Conservation (phyloP, 2,329 filamentous ascomycete species). For the Aspergillus latus region DNA sequence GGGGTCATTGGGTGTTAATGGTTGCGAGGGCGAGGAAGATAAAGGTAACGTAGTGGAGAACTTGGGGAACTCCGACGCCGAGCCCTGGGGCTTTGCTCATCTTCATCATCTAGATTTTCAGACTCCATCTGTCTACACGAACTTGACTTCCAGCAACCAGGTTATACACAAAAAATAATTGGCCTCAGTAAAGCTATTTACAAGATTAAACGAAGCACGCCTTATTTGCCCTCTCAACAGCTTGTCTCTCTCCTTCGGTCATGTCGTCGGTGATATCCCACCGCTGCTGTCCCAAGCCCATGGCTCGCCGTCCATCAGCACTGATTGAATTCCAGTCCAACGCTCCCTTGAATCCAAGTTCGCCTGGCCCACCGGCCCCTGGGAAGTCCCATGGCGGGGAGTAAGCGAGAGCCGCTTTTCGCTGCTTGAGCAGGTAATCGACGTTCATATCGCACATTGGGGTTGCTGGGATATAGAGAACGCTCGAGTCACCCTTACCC, state of each 20-base stretch:
- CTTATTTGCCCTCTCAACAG: conserved; percentile 55
- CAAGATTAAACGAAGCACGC: conserved; percentile 46
- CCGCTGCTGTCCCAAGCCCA: conserved; percentile 53
- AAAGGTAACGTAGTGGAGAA: conserved; percentile 5
- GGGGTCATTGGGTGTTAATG: conserved; percentile 34
- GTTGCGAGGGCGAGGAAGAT: background rate
- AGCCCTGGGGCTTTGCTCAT: background rate
- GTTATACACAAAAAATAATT: background rate
- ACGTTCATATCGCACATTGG: conserved; percentile 76
- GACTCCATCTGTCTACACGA: background rate
- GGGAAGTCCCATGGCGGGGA: conserved; percentile 70
- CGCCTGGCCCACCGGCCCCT: conserved; percentile 50
- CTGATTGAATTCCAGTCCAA: conserved; percentile 42
- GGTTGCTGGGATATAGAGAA: conserved; percentile 85
- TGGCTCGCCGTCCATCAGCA: conserved; percentile 53
- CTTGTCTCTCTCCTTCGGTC: conserved; percentile 52
- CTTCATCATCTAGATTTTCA: background rate
- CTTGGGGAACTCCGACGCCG: background rate
- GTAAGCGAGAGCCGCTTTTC: conserved; percentile 68
- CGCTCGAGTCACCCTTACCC: conserved; percentile 72
- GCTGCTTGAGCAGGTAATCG: conserved; percentile 68
- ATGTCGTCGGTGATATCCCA: conserved; percentile 51
- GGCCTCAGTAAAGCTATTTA: background rate
- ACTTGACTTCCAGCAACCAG: background rate
- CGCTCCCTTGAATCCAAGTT: conserved; percentile 40